Conservation (phyloP, 2,329 filamentous ascomycete species). For the Pestalotiopsis sp. region DNA sequence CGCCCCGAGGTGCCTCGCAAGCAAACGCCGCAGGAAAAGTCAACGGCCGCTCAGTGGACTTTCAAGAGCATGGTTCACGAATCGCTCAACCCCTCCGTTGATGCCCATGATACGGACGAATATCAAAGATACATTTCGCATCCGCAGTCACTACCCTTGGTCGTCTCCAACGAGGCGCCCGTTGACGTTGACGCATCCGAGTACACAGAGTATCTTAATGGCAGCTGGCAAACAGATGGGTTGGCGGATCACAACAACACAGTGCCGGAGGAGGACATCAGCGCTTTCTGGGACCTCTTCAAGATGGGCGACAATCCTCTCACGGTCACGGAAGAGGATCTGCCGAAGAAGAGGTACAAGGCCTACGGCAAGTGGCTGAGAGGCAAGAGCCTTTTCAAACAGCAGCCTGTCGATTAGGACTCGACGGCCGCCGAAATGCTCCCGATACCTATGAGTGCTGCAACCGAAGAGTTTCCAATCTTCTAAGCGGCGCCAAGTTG, state of each 20-base stretch:
- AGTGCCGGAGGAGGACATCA: conserved; percentile 63
- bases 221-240: conserved; percentile 64
- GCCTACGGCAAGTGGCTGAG: conserved; percentile 93
- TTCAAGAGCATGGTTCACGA: conserved; percentile 84
- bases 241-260: conserved; percentile 45
- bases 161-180: conserved; percentile 70
- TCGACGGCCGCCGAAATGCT: conserved; percentile 19
- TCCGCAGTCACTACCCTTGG: conserved; percentile 84
- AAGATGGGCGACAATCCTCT: conserved; percentile 80
- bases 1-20: conserved; percentile 45
- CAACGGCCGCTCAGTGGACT: conserved; percentile 83
- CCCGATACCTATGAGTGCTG: conserved; percentile 25
- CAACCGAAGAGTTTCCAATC: conserved; percentile 16
- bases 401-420: conserved; percentile 66
- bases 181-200: conserved; percentile 62
- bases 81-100: conserved; percentile 84
- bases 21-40: conserved; percentile 70
- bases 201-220: conserved; percentile 80
- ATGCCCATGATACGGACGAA: conserved; percentile 75
- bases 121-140: conserved; percentile 90
- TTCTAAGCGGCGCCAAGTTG: background rate
- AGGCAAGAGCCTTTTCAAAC: conserved; percentile 96
- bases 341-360: conserved; percentile 92
- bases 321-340: conserved; percentile 85
- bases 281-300: conserved; percentile 77